Base-by-base conservation (phyloP, 805 yeast species). In the Phaffomyces thermotolerans region DNA sequence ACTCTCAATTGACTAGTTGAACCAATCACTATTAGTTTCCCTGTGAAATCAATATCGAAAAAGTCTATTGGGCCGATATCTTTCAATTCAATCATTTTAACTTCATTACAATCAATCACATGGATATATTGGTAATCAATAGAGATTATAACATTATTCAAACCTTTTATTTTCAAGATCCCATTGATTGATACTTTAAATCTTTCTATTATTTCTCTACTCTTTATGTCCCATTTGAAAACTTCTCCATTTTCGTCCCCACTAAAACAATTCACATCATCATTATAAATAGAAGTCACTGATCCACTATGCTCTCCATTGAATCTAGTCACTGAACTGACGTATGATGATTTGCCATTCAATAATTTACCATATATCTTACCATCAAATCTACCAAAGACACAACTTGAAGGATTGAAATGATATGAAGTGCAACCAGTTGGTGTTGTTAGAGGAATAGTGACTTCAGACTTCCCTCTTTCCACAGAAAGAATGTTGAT, bases 1-100 rank as follows among this genome's bases (percentile, higher is more conserved):
- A 49, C 14, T 14, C 39, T 35, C 0, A 58, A 8, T 3, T 41
- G 30, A 1, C 37, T 25, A 0, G 9, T 10, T 34, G 44, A 34
- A 14, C 52, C 51, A 7, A 53, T 18, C 1, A 57, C 37, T 9
- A 57, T 32, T 4, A 40, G 3, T 29, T 48, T 46, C 2, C 55
- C 56, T 10, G 51, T 53, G 36, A 55, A 52, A 40, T 58, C 62
- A 15, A 58, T 58, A 6, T 52, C 51, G 13, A 52, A 57, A 37
- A 46, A 50, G 3, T 43, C 31, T 14, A 31, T 9, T 3, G 27
- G 31, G 14, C 27, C 36, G 15, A 43, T 14, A 15, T 32, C 46
- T 8, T 36, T 15, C 33, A 43, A 46, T 2, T 37, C 39, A 8
- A 53, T 46, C 3, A 37, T 14, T 14, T 34, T 30, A 4, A 33